Evolutionary conservation across 1,284 basidiomycete species (phyloP), one percentile per base, ranked within the genome.

Genomic region (Sanghuangporus weigelae): DNA sequence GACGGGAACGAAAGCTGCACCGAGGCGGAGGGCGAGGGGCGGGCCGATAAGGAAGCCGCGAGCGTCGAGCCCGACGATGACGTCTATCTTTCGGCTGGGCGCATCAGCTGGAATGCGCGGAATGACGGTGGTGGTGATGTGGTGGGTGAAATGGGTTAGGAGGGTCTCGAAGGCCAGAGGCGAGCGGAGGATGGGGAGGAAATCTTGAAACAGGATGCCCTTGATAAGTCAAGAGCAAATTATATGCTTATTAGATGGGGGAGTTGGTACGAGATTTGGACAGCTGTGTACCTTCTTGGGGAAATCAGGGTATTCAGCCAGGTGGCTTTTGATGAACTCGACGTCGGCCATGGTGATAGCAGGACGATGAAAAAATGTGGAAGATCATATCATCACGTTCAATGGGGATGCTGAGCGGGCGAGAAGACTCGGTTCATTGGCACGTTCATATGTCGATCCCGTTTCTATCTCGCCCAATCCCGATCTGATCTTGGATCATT

Each of bases 1-100:
- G 23, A 99, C 95, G 21, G 97, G 96, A 1, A 98, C 95, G 71
- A 99, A 99, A 10, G 94, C 93, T 2, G 95, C 95, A 26, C 94
- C 94, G 42, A 99, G 80, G 63, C 96, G 82, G 71, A 95, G 79
- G 10, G 97, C 97, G 70, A 99, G 85, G 69, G 94, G 84, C 3
- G 97, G 97, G 0, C 96, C 97, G 16, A 99, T 78, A 58, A 99
- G 83, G 81, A 99, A 99, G 7, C 97, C 97, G 64, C 97, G 84
- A 19, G 96, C 96, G 75, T 99, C 97, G 50, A 99, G 83, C 42
- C 95, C 97, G 63, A 99, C 95, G 66, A 99, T 84, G 58, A 93
- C 92, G 76, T 99, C 96, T 68, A 99, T 89, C 76, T 91, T 93
- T 70, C 84, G 84, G 59, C 75, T 77, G 6, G 83, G 77, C 40